Percentiles rank a stretch among this genome's conserved stretches.
phyloP scores from a whole-genome alignment of 2,329 filamentous ascomycete species.

The Cladophialophora immunda region DNA sequence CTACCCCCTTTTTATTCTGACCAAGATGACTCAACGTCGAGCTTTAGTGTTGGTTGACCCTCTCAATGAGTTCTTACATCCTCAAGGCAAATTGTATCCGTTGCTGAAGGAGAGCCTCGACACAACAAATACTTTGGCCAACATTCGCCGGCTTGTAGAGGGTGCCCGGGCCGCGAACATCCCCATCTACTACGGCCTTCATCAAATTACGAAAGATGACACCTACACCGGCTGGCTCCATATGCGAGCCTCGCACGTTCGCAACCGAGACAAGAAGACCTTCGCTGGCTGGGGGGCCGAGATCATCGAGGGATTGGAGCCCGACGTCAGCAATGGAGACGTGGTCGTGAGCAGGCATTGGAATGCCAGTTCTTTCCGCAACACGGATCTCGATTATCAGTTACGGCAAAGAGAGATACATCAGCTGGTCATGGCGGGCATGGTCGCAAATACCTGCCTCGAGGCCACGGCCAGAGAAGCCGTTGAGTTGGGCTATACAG shows the following conservation, averaged over 20 bases:
- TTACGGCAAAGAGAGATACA: conserved; percentile 46
- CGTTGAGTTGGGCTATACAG: conserved; percentile 42
- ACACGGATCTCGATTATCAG: conserved; percentile 49
- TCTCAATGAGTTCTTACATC: conserved; percentile 43
- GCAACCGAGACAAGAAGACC: conserved; percentile 32
- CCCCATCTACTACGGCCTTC: conserved; percentile 49
- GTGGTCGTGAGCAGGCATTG: conserved; percentile 47
- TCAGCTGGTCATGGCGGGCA: conserved; percentile 45
- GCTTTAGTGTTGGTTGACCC: conserved; percentile 41
- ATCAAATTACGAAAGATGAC: conserved; percentile 43
- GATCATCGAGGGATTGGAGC: conserved; percentile 45
- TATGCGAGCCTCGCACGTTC: conserved; percentile 40
- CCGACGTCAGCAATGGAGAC: conserved; percentile 43
- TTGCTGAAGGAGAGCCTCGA: conserved; percentile 21
- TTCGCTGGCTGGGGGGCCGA: conserved; percentile 47
- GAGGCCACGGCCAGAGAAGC: conserved; percentile 49
- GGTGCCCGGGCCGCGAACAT: conserved; percentile 42
- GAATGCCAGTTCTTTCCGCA: conserved; percentile 47
- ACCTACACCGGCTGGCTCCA: conserved; percentile 43
- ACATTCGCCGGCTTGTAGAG: conserved; percentile 42
- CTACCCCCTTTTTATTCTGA: no score
- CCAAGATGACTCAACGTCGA: background rate
- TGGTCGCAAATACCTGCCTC: conserved; percentile 47
- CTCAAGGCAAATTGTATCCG: conserved; percentile 35
- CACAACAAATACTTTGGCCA: conserved; percentile 39